These are phyloP conservation scores for Apiospora marii DNA, from an alignment of 2,329 filamentous ascomycete genomes.

Conservation along the genomic window DNA sequence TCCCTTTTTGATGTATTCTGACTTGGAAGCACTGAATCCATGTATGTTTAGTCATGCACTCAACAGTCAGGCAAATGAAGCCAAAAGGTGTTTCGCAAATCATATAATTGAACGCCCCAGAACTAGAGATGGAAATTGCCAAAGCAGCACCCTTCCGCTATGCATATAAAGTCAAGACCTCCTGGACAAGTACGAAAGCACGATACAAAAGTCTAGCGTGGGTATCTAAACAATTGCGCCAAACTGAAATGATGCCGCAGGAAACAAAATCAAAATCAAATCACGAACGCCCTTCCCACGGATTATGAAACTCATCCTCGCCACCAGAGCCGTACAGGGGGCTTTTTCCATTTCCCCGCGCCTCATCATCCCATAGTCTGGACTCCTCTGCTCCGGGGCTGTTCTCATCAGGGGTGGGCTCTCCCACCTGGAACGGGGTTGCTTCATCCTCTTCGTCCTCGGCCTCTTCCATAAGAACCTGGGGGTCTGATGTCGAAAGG, in stretches of 20 bases:
- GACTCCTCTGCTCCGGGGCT: conserved; percentile 28
- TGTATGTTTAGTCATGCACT: background rate
- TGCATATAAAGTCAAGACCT: background rate
- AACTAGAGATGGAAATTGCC: background rate
- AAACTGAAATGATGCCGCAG: conserved; percentile 7
- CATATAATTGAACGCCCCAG: background rate
- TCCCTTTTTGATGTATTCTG: background rate
- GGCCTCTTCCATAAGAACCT: conserved; percentile 43
- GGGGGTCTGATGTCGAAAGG: conserved; percentile 42
- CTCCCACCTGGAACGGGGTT: conserved; percentile 34
- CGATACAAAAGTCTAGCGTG: conserved; percentile 3
- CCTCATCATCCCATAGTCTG: conserved; percentile 26
- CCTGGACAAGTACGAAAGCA: background rate
- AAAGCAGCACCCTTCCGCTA: background rate
- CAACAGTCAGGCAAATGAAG: background rate
- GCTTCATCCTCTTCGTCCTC: conserved; percentile 42
- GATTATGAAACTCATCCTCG: conserved; percentile 55
- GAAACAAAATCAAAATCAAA: too few species aligned
- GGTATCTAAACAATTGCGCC: conserved; percentile 19
- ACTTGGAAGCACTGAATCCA: background rate
- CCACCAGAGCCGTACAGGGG: conserved; percentile 35
- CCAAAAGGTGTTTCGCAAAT: background rate
- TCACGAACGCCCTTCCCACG: conserved; percentile 46
- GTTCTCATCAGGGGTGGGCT: conserved; percentile 36
- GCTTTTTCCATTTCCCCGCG: conserved; percentile 10